phyloP scores from a whole-genome alignment of 371 early-diverging fungal species.

The Apophysomyces trapeziformis region DNA sequence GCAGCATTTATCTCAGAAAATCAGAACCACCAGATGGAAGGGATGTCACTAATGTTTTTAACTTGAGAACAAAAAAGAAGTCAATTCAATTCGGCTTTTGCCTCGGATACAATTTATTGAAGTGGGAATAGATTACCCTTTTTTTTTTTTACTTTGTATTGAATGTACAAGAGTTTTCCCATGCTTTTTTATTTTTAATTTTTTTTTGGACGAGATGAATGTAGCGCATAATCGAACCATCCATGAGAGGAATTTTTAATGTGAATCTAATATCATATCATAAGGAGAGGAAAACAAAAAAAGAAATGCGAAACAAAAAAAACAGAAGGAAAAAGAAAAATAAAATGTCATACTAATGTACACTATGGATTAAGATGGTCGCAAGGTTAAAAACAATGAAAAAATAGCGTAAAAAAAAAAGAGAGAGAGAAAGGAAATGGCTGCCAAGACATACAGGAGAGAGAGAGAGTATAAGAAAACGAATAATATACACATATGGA shows the following conservation, averaged over 20 bases:
- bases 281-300: not conserved
- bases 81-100: not conserved
- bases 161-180: not conserved
- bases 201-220: not conserved
- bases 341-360: not conserved
- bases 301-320: conserved; percentile 8
- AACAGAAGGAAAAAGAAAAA: not conserved
- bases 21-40: too few relatives aligned
- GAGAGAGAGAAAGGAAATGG: not conserved
- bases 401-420: not conserved
- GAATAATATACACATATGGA: conserved; percentile 7
- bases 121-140: not conserved
- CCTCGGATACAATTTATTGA: not conserved
- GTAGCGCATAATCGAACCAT: not conserved
- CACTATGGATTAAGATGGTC: not conserved
- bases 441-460: not conserved
- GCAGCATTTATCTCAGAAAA: too few relatives aligned
- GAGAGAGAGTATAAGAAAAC: not conserved
- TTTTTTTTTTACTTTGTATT: not conserved
- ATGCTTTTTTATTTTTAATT: not conserved
- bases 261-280: not conserved
- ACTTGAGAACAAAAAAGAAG: too few relatives aligned
- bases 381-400: not conserved
- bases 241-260: not conserved
- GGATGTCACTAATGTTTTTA: too few relatives aligned